phyloP scores from a whole-genome alignment of 768 basidiomycete species.

The Lactarius sp. region DNA sequence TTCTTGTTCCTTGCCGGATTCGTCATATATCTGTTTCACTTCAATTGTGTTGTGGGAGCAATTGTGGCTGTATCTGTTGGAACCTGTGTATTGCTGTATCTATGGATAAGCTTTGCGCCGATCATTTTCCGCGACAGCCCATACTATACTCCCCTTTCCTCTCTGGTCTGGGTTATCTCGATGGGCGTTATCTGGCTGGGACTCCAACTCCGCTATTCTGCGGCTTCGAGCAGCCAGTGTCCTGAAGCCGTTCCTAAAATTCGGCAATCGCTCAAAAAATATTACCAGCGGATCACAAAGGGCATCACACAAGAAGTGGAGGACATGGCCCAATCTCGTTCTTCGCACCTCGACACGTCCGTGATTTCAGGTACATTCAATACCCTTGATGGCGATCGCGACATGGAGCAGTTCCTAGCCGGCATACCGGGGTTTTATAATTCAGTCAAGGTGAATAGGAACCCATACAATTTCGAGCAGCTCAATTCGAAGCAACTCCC shows the following conservation, averaged over 20 bases:
- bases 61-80: background rate
- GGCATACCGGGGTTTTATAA: too few relatives aligned
- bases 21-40: background rate
- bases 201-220: background rate
- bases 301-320: conserved; percentile 1
- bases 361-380: too few relatives aligned
- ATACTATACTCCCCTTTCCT: too few relatives aligned
- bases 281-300: background rate
- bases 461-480: too few relatives aligned
- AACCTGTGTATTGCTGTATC: background rate
- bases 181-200: background rate
- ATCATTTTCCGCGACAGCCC: background rate
- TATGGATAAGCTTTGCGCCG: background rate
- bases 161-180: background rate
- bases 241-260: too few relatives aligned
- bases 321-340: background rate
- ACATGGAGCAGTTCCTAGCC: too few relatives aligned
- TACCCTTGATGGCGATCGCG: too few relatives aligned
- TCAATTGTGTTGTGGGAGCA: background rate
- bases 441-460: too few relatives aligned
- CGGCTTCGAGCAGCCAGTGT: too few relatives aligned
- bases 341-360: too few relatives aligned
- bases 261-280: background rate
- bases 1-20: background rate
- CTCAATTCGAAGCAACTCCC: too few relatives aligned